Evolutionary conservation across 805 yeast species (phyloP).

Genomic region (Cyberlindnera sargentensis): DNA sequence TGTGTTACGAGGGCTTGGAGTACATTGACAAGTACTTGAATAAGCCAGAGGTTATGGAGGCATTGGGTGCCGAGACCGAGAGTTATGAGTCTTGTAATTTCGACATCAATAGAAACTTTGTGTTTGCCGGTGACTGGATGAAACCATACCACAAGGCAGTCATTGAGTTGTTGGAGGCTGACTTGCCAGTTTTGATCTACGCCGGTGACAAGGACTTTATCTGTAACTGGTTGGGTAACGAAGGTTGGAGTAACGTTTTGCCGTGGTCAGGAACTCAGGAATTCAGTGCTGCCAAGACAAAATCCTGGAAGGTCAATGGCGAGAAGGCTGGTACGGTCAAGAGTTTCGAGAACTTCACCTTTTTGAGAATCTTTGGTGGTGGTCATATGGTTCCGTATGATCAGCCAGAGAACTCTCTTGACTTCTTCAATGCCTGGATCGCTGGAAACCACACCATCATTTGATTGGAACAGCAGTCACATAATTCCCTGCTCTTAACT

Average conservation of each 20-base stretch:
- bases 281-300: constrained; percentile 39
- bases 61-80: constrained; percentile 88
- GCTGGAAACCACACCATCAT: constrained; percentile 46
- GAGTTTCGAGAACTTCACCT: constrained; percentile 64
- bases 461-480: not conserved
- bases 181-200: constrained; percentile 77
- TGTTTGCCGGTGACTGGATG: constrained; percentile 88
- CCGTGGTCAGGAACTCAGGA: constrained; percentile 57
- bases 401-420: constrained; percentile 72
- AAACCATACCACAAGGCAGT: constrained; percentile 80
- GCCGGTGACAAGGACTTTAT: constrained; percentile 97
- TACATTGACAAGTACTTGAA: constrained; percentile 77
- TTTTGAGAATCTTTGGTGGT: constrained; percentile 78
- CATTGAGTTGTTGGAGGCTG: constrained; percentile 60
- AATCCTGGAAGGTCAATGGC: constrained; percentile 41
- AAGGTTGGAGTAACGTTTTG: constrained; percentile 73
- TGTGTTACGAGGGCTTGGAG: constrained; percentile 77
- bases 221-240: constrained; percentile 95
- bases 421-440: constrained; percentile 84
- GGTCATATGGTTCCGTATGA: constrained; percentile 97
- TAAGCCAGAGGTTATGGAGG: constrained; percentile 63
- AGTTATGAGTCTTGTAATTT: constrained; percentile 68
- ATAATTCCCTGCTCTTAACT: not conserved
- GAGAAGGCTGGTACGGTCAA: constrained; percentile 62
- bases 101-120: constrained; percentile 71